Evolutionary conservation across 495 filamentous ascomycete genomes (phyloP).

Genomic region (Margaritispora aquatica): DNA sequence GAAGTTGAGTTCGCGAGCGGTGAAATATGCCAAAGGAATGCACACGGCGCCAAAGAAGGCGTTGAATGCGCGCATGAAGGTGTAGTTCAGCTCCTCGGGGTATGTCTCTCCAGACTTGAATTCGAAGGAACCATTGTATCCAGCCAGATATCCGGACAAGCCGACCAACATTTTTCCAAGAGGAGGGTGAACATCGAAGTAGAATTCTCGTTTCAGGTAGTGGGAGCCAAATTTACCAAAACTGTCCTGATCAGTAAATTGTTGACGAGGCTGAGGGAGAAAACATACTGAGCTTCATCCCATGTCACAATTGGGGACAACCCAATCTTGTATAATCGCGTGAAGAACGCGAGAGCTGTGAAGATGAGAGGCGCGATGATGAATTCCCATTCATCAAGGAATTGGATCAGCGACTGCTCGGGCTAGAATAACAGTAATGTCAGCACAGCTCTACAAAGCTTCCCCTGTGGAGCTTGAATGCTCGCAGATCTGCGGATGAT

Average conservation of each 20-base stretch:
- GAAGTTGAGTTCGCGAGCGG: constrained; percentile 83
- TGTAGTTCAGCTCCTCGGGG: constrained; percentile 89
- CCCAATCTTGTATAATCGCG: constrained; percentile 91
- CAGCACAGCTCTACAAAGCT: not conserved
- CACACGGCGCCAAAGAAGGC: constrained; percentile 88
- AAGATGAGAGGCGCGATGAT: constrained; percentile 84
- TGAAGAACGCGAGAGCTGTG: constrained; percentile 86
- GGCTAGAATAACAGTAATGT: constrained; percentile 5
- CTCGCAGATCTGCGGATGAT: not conserved
- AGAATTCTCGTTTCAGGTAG: constrained; percentile 97
- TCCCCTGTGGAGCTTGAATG: not conserved
- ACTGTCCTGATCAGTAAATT: constrained; percentile 37
- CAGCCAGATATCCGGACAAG: constrained; percentile 88
- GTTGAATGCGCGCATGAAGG: constrained; percentile 98
- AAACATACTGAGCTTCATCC: constrained; percentile 92
- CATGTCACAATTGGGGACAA: constrained; percentile 94
- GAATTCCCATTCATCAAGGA: constrained; percentile 76
- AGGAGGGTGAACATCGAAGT: constrained; percentile 98
- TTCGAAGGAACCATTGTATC: constrained; percentile 98
- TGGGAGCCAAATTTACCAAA: constrained; percentile 99
- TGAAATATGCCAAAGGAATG: constrained; percentile 92
- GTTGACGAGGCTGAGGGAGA: constrained; percentile 13
- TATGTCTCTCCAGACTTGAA: constrained; percentile 98
- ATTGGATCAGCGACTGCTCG: constrained; percentile 47
- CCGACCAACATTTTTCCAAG: constrained; percentile 98